Evolutionary conservation across 176 grass and related monocot genomes (phyloP), one percentile per base, ranked within the genome.

Genomic region (Alloteropsis semialata): DNA sequence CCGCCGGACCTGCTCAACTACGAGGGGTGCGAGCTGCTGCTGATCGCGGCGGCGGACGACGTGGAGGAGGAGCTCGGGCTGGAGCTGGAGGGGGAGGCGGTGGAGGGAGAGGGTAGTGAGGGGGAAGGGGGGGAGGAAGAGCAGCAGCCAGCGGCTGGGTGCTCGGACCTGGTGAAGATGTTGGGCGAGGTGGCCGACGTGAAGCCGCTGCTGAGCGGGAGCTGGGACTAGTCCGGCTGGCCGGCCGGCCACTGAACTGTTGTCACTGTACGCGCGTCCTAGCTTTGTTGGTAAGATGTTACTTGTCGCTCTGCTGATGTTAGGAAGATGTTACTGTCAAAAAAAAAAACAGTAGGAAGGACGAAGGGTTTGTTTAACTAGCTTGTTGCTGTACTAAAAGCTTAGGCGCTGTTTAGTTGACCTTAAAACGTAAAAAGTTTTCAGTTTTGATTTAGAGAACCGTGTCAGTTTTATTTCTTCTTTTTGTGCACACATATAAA

Each of bases 1-100:
- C 92, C 95, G 41, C 90, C 90, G 43, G 90, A 93, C 81, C 90
- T 94, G 48, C 69, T 98, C 43, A 94, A 94, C 68, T 98, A 98
- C 77, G 95, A 98, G 58, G 95, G 95, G 2, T 94, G 92, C 81
- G 92, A 97, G 88, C 78, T 94, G 42, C 83, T 97, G 78, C 90
- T 97, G 19, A 89, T 97, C 59, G 83, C 92, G 30, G 92, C 95
- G 38, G 91, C 95, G 12, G 90, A 93, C 13, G 82, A 98, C 78
- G 83, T 94, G 1, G 90, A 95, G 64, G 92, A 90, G 57, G 88
- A 98, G 87, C 87, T 95, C 25, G 92, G 92, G 18, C 69, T 98
- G 36, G 90, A 90, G 83, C 80, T 97, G 72, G 75, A 85, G 54
- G 87, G 78, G 5, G 92, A 94, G 64, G 80, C 63, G 25, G 68